Base-by-base conservation (phyloP, 495 filamentous ascomycete genomes). In the Trichoderma asperelloides region DNA sequence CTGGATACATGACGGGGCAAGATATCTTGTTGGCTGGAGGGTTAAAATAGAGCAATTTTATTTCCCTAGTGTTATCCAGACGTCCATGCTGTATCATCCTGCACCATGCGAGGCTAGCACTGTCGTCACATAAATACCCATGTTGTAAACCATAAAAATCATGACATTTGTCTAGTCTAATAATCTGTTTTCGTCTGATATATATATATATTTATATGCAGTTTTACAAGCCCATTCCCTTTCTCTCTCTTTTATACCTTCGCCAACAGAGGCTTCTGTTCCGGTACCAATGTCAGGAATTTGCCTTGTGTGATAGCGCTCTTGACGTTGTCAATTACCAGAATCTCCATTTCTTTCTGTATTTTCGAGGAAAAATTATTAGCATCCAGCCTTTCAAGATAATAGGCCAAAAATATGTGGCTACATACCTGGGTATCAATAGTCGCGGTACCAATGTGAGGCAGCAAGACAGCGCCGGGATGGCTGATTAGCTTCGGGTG, bases 401-500 rank as follows among this genome's bases (percentile, higher is more conserved):
- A 27, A 15, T 62, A 9, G 41, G 18, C 5, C 12, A 41, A 23
- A 0, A 25, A 41, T 4, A 30, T 8, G 23, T 25, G 37, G 1
- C 3, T 43, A 47, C 66, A 43, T 64, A 68, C 66, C 57, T 30
- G 21, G 11, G 55, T 62, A 7, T 68, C 66, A 27, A 63, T 16
- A 6, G 66, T 68, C 13, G 41, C 25, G 8, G 66, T 68, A 18
- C 66, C 66, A 28, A 68, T 68, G 45, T 68, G 66, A 63, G 66
- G 66, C 57, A 68, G 40, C 30, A 68, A 51, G 37, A 63, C 41
- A 15, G 47, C 66, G 1, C 40, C 7, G 13, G 37, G 37, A 30
- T 68, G 62, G 27, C 30, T 69, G 49, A 79, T 76, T 66, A 91
- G 73, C 41, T 81, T 71, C 16, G 73, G 71, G 66, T 82, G 74